Evolutionary conservation across 371 early-diverging fungal genomes (phyloP), one percentile per base, ranked within the genome.

Genomic region (Saksenaea vasiformis): DNA sequence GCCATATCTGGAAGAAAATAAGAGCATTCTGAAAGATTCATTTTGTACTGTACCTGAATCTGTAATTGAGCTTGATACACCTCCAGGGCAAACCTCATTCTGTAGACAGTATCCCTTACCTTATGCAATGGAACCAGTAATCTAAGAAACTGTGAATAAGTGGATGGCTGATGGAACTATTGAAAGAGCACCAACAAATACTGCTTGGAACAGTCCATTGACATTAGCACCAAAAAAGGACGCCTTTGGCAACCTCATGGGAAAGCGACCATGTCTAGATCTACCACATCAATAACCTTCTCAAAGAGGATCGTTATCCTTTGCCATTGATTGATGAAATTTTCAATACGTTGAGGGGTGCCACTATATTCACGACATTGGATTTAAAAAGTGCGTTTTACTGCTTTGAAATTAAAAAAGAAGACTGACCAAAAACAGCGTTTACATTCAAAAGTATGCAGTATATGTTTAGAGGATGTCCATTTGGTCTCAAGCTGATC

Each of bases 141-240:
- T 66, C 0, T 19, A 58, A 4, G 43, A 63, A 51, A n/a, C 39
- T 13, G 37, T 70, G 0, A 14, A 59, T 7, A 39, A 53, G 19
- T 66, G 66, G 64, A 5, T 60, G 8, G 28, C 15, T 8, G 44
- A 62, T 14, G 44, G 61, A 0, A 55, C 37, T n/a, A 65, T 61
- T 43, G 53, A 17, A 41, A 17, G 11, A 22, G 64, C 57, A 9
- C 60, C 51, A 13, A 19, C n/a, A 2, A 47, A 64, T n/a, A 60
- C 28, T 4, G 38, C 55, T 9, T 66, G 64, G 57, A 75, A 75
- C 28, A 67, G 56, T 39, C 67, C 75, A 0, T 38, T 76, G 0
- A 70, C 69, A 2, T 44, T 76, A 3, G 70, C 68, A 14, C 65
- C 64, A 1, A 71, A 71, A 27, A 71, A 71, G 41, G 68, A 75